Evolutionary conservation across 306 rosid genomes (phyloP), one percentile per base, ranked within the genome.

Genomic region (Elaeagnus macrophylla): DNA sequence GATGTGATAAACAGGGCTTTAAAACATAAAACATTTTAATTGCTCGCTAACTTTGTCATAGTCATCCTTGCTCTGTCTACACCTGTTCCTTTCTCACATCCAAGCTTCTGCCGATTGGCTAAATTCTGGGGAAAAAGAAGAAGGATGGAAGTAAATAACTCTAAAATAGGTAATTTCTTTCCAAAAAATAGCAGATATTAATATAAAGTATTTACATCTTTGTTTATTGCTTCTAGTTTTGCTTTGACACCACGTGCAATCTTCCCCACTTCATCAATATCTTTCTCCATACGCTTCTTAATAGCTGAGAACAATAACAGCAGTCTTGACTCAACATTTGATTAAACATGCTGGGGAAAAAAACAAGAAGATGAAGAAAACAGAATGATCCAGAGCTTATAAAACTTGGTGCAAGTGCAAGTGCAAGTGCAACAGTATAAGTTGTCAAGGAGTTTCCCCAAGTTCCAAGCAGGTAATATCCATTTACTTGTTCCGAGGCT

Each of bases 281-380:
- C 97, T 64, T 80, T 90, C 67, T 90, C 97, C 97, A 90, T 90
- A 68, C 90, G 88, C 81, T 86, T 90, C 65, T 86, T 90, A 68
- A 90, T 86, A 48, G 80, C 97, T 89, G 87, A 77, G 68, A 67
- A 39, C 41, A 15, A 39, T 14, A 44, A 42, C 37, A 53, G 50
- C 39, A 56, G 54, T 13, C 6, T 15, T 9, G 16, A 46, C 60
- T 46, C 63, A 48, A 54, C 37, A 46, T 32, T 8, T 51, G 45
- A 25, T 17, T 19, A 12, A 51, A 12, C 16, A 62, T 52, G 57
- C 39, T 48, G 12, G 11, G 36, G 51, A 44, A 36, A 50, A 5
- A 55, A 39, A n/a, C n/a, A n/a, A n/a, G n/a, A n/a, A n/a, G n/a
- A n/a, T 53, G 46, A 39, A 39, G 12, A 32, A 16, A 54, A 39